A percentile compares a stretch with the other conserved stretches of the same genome.
These are phyloP conservation scores for Tricholoma hemisulphureum DNA, from an alignment of 768 basidiomycete species.

Conservation along the genomic window DNA sequence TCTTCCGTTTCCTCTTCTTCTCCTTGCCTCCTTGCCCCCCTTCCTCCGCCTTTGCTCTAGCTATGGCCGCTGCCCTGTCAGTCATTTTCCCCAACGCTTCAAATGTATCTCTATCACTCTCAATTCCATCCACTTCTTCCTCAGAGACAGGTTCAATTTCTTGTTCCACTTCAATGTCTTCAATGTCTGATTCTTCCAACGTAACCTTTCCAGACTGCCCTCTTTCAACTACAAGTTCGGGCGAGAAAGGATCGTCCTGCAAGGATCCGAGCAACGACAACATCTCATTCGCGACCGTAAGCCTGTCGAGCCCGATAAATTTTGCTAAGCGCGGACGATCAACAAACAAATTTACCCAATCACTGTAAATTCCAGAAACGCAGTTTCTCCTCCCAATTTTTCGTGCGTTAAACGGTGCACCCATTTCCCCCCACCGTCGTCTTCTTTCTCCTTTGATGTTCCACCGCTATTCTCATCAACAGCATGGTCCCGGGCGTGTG, in stretches of 20 bases:
- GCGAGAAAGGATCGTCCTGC: conserved; percentile 72
- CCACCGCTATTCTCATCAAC: conserved; percentile 21
- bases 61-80: conserved; percentile 22
- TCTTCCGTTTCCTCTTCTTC: conserved; percentile 19
- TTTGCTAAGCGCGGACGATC: not conserved
- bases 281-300: conserved; percentile 93
- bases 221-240: conserved; percentile 44
- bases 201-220: conserved; percentile 10
- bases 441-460: conserved; percentile 25
- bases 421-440: conserved; percentile 70
- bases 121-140: conserved; percentile 20
- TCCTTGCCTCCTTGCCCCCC: too few species aligned
- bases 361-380: conserved; percentile 78
- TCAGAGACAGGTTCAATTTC: conserved; percentile 16
- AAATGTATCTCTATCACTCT: conserved; percentile 29
- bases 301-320: conserved; percentile 39
- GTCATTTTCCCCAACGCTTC: conserved; percentile 24
- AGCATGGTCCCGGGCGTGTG: conserved; percentile 28
- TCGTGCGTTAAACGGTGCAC: conserved; percentile 68
- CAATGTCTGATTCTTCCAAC: conserved; percentile 17
- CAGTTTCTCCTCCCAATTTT: conserved; percentile 64
- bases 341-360: conserved; percentile 62
- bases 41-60: too few species aligned
- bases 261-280: conserved; percentile 84
- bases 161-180: conserved; percentile 18